A percentile compares a stretch with the other conserved stretches of the same genome.
Evolutionary conservation across 2,329 filamentous ascomycete genomes (phyloP).

Genomic region (Cercospora zeae-maydis): DNA sequence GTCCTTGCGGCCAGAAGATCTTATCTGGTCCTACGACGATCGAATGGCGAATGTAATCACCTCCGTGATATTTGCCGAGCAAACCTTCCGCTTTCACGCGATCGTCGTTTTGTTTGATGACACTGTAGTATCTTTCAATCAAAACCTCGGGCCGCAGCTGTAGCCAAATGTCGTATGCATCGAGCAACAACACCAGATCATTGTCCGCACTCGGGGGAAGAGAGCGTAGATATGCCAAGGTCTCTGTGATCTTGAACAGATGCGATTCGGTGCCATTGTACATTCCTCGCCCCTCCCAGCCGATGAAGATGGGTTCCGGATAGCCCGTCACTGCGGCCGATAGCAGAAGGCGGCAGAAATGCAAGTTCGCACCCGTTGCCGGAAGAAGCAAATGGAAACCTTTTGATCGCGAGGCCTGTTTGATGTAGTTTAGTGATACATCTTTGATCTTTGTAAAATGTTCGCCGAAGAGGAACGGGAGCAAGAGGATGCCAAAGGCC

Average conservation of each 20-base stretch:
- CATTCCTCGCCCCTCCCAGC: slow-evolving; percentile 26
- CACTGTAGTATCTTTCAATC: slow-evolving; percentile 58
- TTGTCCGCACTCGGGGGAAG: slow-evolving; percentile 26
- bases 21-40: slow-evolving; percentile 35
- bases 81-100: slow-evolving; percentile 33
- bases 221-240: slow-evolving; percentile 28
- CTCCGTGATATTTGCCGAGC: slow-evolving; percentile 14
- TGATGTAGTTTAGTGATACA: slow-evolving; percentile 15
- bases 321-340: slow-evolving; percentile 28
- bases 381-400: slow-evolving; percentile 23
- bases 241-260: slow-evolving; percentile 32
- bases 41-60: slow-evolving; percentile 23
- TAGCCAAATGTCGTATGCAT: slow-evolving; percentile 62
- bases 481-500: slow-evolving; percentile 16
- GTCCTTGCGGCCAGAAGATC: slow-evolving; percentile 31
- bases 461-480: slow-evolving; percentile 23
- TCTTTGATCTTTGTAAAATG: slow-evolving; percentile 21
- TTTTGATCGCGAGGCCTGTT: slow-evolving; percentile 12
- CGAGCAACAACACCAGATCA: slow-evolving; percentile 62
- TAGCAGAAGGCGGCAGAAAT: slow-evolving; percentile 24
- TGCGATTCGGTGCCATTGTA: slow-evolving; percentile 36
- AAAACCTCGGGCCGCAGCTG: slow-evolving; percentile 63
- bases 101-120: slow-evolving; percentile 52
- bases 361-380: slow-evolving; percentile 19
- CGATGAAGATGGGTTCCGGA: slow-evolving; percentile 29